Percentiles rank a stretch among this genome's conserved stretches.
These are phyloP conservation scores for Aspergillus awamori DNA, from an alignment of 2,329 filamentous ascomycete species.

Conservation along the genomic window DNA sequence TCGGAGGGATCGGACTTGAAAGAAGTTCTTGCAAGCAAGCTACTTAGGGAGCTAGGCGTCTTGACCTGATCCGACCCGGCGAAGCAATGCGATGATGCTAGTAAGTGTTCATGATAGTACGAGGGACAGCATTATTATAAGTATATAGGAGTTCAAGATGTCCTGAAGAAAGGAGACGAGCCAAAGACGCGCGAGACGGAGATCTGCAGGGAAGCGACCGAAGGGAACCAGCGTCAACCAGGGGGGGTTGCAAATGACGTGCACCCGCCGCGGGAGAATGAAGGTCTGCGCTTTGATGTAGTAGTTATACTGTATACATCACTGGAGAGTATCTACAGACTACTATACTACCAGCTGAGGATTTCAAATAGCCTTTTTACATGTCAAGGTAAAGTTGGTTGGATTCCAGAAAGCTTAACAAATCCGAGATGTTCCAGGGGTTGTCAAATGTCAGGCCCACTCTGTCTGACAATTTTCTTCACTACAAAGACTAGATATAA, in stretches of 20 bases:
- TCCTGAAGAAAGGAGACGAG: background rate
- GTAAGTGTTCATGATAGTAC: background rate
- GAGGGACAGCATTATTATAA: no score
- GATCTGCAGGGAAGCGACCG: conserved; percentile 17
- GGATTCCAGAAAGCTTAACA: background rate
- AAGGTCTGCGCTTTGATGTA: no score
- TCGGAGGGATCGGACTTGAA: background rate
- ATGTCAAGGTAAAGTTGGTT: background rate
- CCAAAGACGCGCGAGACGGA: conserved; percentile 6
- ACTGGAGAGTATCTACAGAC: no score
- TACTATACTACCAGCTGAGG: no score
- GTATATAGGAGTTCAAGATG: background rate
- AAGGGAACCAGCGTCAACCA: conserved; percentile 9
- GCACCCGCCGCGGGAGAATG: conserved; percentile 1
- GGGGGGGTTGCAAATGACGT: conserved; percentile 9
- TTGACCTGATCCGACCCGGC: background rate
- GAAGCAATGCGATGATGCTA: background rate
- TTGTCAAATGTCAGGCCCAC: background rate
- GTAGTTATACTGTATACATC: no score
- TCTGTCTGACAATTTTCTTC: no score
- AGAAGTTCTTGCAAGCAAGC: no score
- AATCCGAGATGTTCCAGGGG: background rate
- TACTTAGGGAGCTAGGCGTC: background rate
- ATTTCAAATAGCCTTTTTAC: background rate
- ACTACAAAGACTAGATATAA: no score